Conservation (phyloP, 148 eudicot genomes). For the Gaultheria prostrata region DNA sequence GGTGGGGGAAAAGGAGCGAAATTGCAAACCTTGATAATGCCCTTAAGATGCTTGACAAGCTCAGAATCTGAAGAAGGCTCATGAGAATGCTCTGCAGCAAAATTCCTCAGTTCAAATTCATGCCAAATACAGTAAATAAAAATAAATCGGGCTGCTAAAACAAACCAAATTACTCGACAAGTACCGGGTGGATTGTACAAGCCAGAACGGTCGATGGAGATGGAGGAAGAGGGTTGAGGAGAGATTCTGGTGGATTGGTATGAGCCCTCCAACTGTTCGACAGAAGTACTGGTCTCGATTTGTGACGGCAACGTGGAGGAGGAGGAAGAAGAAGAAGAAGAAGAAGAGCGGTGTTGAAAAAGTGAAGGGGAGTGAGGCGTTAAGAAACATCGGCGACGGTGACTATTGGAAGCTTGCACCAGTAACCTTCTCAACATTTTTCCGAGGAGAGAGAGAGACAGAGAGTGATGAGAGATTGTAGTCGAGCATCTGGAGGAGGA, state of each 20-base stretch:
- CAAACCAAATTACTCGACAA: neutral
- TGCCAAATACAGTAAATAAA: neutral
- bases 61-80: slow-evolving; percentile 71
- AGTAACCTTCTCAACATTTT: slow-evolving; percentile 55
- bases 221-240: slow-evolving; percentile 38
- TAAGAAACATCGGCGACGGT: slow-evolving; percentile 21
- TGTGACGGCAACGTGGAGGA: slow-evolving; percentile 28
- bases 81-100: slow-evolving; percentile 74
- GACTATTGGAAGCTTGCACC: slow-evolving; percentile 28
- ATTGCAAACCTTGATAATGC: slow-evolving; percentile 72
- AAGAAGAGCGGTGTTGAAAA: slow-evolving; percentile 25
- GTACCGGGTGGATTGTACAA: slow-evolving; percentile 64
- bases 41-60: slow-evolving; percentile 85
- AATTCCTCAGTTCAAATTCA: neutral
- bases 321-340: slow-evolving; percentile 23
- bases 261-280: slow-evolving; percentile 45
- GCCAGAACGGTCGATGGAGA: slow-evolving; percentile 81
- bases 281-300: slow-evolving; percentile 32
- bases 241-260: slow-evolving; percentile 5
- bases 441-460: neutral
- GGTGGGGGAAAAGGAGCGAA: neutral
- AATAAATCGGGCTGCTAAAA: neutral
- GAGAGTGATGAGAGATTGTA: too few relatives aligned
- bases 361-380: slow-evolving; percentile 11
- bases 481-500: too few relatives aligned